Conservation (phyloP, 1,284 basidiomycete genomes). For the Inonotus hispidus region DNA sequence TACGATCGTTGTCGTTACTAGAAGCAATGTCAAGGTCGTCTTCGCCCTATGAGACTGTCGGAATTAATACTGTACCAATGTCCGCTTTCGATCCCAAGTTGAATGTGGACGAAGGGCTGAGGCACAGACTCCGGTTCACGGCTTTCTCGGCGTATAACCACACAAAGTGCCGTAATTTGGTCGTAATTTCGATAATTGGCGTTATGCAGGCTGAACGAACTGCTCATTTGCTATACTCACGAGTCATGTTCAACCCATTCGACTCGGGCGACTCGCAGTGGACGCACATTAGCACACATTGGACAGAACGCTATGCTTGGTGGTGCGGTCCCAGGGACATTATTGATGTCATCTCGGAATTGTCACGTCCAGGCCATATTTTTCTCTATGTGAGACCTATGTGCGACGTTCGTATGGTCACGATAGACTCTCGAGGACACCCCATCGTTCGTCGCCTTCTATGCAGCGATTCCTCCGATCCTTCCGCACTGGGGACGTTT, state of each 20-base stretch:
- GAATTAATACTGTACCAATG: background rate
- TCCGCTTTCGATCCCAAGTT: background rate
- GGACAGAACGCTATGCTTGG: too few species aligned
- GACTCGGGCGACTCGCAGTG: background rate
- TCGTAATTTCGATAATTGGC: background rate
- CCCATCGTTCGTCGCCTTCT: background rate
- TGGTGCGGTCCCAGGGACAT: too few species aligned
- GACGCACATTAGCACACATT: background rate
- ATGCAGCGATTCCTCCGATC: background rate
- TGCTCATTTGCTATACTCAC: background rate
- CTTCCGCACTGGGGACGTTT: background rate
- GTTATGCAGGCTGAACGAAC: background rate
- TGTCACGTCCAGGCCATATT: background rate
- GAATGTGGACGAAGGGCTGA: background rate
- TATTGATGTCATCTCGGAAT: background rate
- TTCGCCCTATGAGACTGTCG: background rate
- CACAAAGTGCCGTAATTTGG: background rate
- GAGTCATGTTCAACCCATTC: background rate
- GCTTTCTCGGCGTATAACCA: background rate
- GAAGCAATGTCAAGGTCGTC: background rate
- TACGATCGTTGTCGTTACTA: background rate
- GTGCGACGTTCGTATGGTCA: background rate
- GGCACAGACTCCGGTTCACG: background rate
- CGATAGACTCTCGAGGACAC: too few species aligned
- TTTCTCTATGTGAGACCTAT: too few species aligned